Evolutionary conservation across 306 rosid genomes (phyloP), one percentile per base, ranked within the genome.

Genomic region (Castanea sativa): DNA sequence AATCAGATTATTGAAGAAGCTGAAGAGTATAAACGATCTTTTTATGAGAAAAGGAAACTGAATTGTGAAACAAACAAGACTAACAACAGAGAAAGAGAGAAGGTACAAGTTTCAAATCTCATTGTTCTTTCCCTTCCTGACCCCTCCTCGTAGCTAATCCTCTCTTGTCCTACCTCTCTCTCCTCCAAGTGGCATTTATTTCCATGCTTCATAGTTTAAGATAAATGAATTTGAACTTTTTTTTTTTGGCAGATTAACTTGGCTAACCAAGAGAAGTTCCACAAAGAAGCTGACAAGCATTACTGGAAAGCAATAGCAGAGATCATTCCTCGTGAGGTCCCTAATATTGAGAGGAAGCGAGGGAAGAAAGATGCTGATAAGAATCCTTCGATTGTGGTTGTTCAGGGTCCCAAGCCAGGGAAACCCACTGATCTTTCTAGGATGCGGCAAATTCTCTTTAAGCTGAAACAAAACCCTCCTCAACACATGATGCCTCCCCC

Each of bases 391-490:
- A 65, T 91, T 25, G 35, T 85, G 51, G 85, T 95, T 15, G 72
- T 92, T 87, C 97, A 91, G 29, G 99, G 99, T 72, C 98, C 99
- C 63, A 95, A 95, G 84, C 99, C 99, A 13, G 98, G 98, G 71
- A 90, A 95, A 76, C 96, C 97, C 15, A 93, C 99, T 16, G 99
- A 92, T 79, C 94, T 95, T 74, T 69, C 96, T 23, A 88, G 99
- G 85, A 87, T 93, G 97, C 89, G 96, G 81, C 97, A 93, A 71
- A 82, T 95, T 87, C 85, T 91, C 63, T 68, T 85, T 70, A 93
- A 93, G 88, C 88, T 95, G 75, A 95, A 93, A 73, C 96, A 89
- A 79, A 95, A 82, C 5, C 98, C 98, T 75, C 99, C 92, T 1
- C 75, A 88, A 72, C 98, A 93, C 78, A 90, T 95, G 99, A 90